Base-by-base conservation (phyloP, 805 yeast genomes). In the Nakazawaea molendinolei region DNA sequence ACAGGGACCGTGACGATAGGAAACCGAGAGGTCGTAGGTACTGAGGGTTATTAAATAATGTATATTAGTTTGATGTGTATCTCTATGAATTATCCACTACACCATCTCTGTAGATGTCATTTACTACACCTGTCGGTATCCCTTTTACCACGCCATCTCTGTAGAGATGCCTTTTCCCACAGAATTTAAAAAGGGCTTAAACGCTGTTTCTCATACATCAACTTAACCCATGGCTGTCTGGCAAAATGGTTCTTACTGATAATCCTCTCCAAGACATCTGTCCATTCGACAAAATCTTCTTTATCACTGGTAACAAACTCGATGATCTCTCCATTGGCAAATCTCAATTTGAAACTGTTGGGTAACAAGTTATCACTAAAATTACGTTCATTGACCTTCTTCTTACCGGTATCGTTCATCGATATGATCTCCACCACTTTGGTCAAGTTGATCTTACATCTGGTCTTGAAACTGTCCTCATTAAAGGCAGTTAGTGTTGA, bases 261-360 rank as follows among this genome's bases (percentile, higher is more conserved):
- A 14, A 81, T 71, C 33, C 63, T 63, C 40, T 78, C 78, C 39
- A 89, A 56, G 1, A 67, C 55, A 3, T 56, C 47, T 35, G 81
- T 70, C 97, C 97, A 90, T 36, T 63, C 60, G 22, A 58, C 52
- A 58, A 78, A 81, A 32, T 76, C 81, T 13, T 55, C 63, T 31
- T 62, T 67, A 29, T 78, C 74, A 36, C 86, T 92, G 13, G 95
- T 90, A n/a, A 84, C 85, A 55, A 90, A 85, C 44, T 78, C 84
- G 34, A 89, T 82, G 3, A 74, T 63, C 56, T 89, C 97, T 5
- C 86, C 89, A 52, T 89, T 83, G 28, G 74, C 69, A 56, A 89
- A 89, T 43, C 65, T 61, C 33, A 89, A 58, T 50, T 79, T 79
- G 67, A 89, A 86, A 9, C 87, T 78, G 43, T 84, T 81, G 42